Conservation (phyloP, 2,329 filamentous ascomycete genomes). For the Fusarium nisikadoi region DNA sequence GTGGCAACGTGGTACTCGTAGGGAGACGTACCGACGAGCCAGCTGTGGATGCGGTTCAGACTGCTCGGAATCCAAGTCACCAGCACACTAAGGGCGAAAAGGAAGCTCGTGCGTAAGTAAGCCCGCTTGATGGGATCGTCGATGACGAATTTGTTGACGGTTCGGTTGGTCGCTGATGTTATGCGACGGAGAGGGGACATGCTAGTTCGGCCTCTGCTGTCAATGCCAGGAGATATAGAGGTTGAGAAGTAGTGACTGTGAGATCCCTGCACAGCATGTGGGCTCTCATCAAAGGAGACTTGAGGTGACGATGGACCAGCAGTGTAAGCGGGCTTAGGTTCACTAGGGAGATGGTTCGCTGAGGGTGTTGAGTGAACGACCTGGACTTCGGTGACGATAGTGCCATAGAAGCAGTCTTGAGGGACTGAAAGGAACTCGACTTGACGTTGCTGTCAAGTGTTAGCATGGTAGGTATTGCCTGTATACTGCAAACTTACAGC, state of each 20-base stretch:
- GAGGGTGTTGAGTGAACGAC: conserved; percentile 50
- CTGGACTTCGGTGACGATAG: conserved; percentile 64
- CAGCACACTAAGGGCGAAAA: conserved; percentile 69
- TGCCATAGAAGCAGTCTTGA: conserved; percentile 57
- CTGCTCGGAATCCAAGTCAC: conserved; percentile 74
- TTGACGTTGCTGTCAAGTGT: conserved; percentile 29
- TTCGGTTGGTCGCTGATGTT: conserved; percentile 46
- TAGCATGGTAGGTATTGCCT: neutral
- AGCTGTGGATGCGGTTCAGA: conserved; percentile 78
- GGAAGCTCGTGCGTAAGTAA: conserved; percentile 69
- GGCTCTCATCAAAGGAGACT: conserved; percentile 39
- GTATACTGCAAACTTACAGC: neutral
- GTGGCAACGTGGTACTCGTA: conserved; percentile 76
- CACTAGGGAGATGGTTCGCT: conserved; percentile 33
- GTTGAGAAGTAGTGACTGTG: conserved; percentile 50
- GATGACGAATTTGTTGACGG: conserved; percentile 48
- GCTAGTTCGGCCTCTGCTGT: neutral
- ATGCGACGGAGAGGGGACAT: conserved; percentile 33
- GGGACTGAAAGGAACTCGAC: conserved; percentile 41
- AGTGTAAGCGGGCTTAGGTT: conserved; percentile 40
- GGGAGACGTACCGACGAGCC: conserved; percentile 63
- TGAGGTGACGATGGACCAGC: conserved; percentile 24
- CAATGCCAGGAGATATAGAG: conserved; percentile 43
- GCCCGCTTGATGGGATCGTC: conserved; percentile 69
- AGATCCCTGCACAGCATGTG: conserved; percentile 27